Percentiles rank a stretch among this genome's conserved stretches.
Conservation (phyloP, 1,139 yeast species). For the Pichia sp. region DNA sequence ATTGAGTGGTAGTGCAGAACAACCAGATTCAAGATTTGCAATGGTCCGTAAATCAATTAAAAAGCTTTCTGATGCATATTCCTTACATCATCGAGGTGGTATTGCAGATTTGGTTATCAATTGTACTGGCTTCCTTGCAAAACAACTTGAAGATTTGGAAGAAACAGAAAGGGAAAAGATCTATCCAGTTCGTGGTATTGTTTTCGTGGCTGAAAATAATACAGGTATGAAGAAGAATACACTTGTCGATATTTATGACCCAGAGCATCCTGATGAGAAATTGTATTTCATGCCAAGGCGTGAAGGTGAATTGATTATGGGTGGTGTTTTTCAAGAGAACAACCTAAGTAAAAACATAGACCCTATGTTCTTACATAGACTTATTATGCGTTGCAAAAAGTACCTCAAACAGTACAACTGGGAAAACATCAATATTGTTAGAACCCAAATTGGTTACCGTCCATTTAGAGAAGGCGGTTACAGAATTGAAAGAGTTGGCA, state of each 20-base stretch:
- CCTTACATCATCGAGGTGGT: slow-evolving; percentile 14
- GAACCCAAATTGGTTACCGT: slow-evolving; percentile 41
- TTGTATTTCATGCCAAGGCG: slow-evolving; percentile 45
- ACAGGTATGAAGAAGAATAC: slow-evolving; percentile 17
- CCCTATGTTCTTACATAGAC: slow-evolving; percentile 33
- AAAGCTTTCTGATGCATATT: slow-evolving; percentile 21
- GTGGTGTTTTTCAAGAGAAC: slow-evolving; percentile 38
- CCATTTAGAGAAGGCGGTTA: slow-evolving; percentile 43
- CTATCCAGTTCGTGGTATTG: slow-evolving; percentile 41
- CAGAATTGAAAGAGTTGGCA: slow-evolving; percentile 25
- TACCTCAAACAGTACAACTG: slow-evolving; percentile 36
- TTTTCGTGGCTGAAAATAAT: slow-evolving; percentile 35
- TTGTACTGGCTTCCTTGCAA: slow-evolving; percentile 42
- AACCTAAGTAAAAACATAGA: slow-evolving; percentile 29
- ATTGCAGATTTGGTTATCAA: slow-evolving; percentile 35
- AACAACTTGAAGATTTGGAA: slow-evolving; percentile 32
- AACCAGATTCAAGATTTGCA: slow-evolving; percentile 32
- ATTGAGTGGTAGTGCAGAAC: slow-evolving; percentile 13
- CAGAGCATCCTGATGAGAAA: slow-evolving; percentile 31
- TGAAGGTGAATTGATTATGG: slow-evolving; percentile 49
- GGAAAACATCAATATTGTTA: slow-evolving; percentile 34
- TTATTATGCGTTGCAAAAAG: slow-evolving; percentile 34
- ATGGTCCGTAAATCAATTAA: slow-evolving; percentile 21
- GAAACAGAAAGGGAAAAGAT: slow-evolving; percentile 19
- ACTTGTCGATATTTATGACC: slow-evolving; percentile 23